Evolutionary conservation across 164 flowering plant genomes (phyloP), one percentile per base, ranked within the genome.

Genomic region (Brasenia schreberi): DNA sequence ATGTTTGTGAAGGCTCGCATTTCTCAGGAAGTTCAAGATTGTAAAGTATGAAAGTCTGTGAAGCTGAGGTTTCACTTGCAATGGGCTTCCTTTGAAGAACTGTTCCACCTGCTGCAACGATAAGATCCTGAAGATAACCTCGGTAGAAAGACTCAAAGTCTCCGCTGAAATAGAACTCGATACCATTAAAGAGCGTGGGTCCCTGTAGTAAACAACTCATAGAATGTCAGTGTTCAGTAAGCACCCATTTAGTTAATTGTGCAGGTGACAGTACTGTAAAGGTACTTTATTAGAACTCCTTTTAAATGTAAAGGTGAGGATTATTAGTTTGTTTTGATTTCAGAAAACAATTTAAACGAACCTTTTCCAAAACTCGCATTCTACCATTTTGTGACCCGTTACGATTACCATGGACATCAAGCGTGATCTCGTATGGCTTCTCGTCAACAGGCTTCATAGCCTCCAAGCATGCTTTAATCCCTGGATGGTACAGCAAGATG

Each of bases 371-470:
- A 59, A 78, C 72, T 74, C 97, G 82, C 19, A 77, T 74, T 72
- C 99, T 80, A 72, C 97, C 99, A 64, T 72, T 74, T 62, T 68
- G 73, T 62, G 99, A 91, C 7, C 99, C 97, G 68, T 79, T 78
- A 65, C 66, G 77, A 69, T 82, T 74, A 72, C 99, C 97, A 77
- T 95, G 86, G 74, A 79, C 71, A 71, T 95, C 99, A 56, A 68
- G 44, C 27, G 43, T 69, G 66, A 95, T 81, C 76, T 95, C 97
- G 77, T 80, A 92, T 27, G 62, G 76, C 70, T 81, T 76, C 77
- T 95, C 97, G 52, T 78, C 75, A 63, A 90, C 91, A 66, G 77
- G 80, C 72, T 75, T 73, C 83, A 64, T 80, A 44, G 85, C 81
- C 42, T 81, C 71, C 70, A 84, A 70, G 81, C 97, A 88, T 44